Evolutionary conservation across 345 rosid genomes (phyloP).

Genomic region (Cardiospermum halicacabum): DNA sequence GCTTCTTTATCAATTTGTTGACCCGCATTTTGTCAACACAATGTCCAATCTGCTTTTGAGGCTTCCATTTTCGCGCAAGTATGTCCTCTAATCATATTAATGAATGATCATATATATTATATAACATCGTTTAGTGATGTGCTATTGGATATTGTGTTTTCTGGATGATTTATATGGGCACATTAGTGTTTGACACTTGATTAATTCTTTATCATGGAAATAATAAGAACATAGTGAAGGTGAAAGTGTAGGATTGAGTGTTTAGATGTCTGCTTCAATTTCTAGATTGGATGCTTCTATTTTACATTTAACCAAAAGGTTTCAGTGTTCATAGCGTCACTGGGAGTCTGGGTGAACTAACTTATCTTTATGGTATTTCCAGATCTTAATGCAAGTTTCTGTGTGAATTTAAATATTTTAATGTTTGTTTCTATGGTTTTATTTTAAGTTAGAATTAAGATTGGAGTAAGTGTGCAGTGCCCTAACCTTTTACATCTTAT

Average conservation of each 20-base stretch:
- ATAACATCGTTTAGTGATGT: no score
- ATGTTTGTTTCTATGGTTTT: neutral
- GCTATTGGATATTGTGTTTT: neutral
- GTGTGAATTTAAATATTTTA: neutral
- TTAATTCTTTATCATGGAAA: neutral
- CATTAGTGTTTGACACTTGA: neutral
- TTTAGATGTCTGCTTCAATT: neutral
- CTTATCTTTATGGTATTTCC: neutral
- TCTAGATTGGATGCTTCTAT: neutral
- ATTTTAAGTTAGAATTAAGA: neutral
- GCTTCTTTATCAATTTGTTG: conserved; percentile 62
- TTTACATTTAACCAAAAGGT: neutral
- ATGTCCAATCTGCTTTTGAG: conserved; percentile 71
- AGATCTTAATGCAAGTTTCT: neutral
- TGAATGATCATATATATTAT: neutral
- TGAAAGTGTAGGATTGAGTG: neutral
- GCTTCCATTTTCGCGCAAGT: conserved; percentile 95
- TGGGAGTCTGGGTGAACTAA: neutral
- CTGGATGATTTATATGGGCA: neutral
- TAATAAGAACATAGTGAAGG: neutral
- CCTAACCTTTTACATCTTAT: neutral
- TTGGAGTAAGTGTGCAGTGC: neutral
- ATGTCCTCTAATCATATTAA: conserved; percentile 17
- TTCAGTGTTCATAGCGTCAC: neutral
- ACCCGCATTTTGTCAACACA: conserved; percentile 72